These are phyloP conservation scores for Penicillium turbatum DNA, from an alignment of 495 filamentous ascomycete species.

Conservation along the genomic window DNA sequence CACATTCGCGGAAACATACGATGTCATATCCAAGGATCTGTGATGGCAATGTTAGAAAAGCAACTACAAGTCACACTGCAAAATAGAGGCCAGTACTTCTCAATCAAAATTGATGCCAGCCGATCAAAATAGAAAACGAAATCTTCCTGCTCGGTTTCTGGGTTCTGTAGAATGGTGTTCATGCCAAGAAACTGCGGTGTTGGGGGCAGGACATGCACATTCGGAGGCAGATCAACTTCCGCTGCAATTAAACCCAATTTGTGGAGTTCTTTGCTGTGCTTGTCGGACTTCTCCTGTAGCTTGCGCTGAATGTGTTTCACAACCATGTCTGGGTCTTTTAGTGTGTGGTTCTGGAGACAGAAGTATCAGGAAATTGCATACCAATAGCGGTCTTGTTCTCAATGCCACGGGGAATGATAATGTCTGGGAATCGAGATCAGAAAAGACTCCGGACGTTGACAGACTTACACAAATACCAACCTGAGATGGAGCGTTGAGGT, in stretches of 20 bases:
- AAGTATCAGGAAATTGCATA: constrained; percentile 32
- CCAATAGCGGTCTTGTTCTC: constrained; percentile 90
- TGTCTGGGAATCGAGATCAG: constrained; percentile 52
- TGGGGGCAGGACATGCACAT: constrained; percentile 65
- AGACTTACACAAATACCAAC: constrained; percentile 32
- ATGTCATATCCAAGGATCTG: constrained; percentile 68
- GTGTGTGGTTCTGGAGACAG: neutral
- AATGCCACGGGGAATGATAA: constrained; percentile 91
- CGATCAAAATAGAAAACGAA: constrained; percentile 98
- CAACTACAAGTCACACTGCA: neutral
- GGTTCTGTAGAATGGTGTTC: constrained; percentile 84
- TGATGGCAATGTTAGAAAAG: constrained; percentile 4
- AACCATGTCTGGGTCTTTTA: constrained; percentile 65
- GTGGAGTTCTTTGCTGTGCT: constrained; percentile 71
- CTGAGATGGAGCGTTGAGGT: constrained; percentile 78
- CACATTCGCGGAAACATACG: constrained; percentile 57
- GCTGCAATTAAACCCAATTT: constrained; percentile 64
- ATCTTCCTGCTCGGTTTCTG: constrained; percentile 74
- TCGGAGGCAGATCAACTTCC: constrained; percentile 66
- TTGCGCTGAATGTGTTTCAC: constrained; percentile 82
- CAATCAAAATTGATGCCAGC: constrained; percentile 74
- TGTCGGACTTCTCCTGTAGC: constrained; percentile 76
- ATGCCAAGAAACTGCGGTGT: constrained; percentile 79
- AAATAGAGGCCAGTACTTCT: constrained; percentile 50
- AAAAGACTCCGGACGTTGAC: neutral